These are phyloP conservation scores for Apodospora peruviana DNA, from an alignment of 495 filamentous ascomycete genomes.

Conservation along the genomic window DNA sequence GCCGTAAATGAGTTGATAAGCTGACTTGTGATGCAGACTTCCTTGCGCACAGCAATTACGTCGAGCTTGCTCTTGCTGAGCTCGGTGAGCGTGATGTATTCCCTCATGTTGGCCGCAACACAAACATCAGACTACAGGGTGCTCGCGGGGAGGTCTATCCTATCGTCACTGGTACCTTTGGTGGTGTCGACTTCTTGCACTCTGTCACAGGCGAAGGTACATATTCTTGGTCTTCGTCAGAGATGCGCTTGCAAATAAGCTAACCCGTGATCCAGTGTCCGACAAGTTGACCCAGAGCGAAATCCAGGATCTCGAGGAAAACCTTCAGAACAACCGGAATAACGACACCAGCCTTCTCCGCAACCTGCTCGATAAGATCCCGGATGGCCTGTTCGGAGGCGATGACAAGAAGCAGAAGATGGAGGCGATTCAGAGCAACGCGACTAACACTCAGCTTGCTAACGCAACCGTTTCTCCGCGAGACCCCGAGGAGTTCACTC, in stretches of 20 bases:
- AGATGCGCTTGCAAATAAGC: neutral
- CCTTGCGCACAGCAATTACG: conserved; percentile 88
- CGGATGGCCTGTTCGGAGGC: conserved; percentile 66
- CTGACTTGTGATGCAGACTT: no score
- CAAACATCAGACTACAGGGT: conserved; percentile 61
- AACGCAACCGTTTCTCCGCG: conserved; percentile 61
- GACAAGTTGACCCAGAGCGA: conserved; percentile 88
- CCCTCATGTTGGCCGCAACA: conserved; percentile 73
- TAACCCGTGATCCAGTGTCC: conserved; percentile 41
- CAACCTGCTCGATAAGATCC: conserved; percentile 71
- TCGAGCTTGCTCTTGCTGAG: conserved; percentile 78
- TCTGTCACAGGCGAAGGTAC: conserved; percentile 75
- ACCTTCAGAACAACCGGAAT: conserved; percentile 55
- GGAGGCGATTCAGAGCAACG: conserved; percentile 62
- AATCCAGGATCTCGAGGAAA: conserved; percentile 72
- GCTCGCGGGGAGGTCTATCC: conserved; percentile 62
- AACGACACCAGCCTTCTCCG: conserved; percentile 61
- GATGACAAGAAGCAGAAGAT: conserved; percentile 62
- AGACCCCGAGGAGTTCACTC: conserved; percentile 70
- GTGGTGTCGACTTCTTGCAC: conserved; percentile 80
- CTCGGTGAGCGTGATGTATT: conserved; percentile 74
- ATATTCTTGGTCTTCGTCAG: no score
- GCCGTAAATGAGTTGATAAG: neutral
- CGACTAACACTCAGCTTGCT: conserved; percentile 60
- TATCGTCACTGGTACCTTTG: conserved; percentile 84